These are phyloP conservation scores for peach (Prunus persica) DNA, from an alignment of 306 rosid species.

Conservation along the genomic window DNA sequence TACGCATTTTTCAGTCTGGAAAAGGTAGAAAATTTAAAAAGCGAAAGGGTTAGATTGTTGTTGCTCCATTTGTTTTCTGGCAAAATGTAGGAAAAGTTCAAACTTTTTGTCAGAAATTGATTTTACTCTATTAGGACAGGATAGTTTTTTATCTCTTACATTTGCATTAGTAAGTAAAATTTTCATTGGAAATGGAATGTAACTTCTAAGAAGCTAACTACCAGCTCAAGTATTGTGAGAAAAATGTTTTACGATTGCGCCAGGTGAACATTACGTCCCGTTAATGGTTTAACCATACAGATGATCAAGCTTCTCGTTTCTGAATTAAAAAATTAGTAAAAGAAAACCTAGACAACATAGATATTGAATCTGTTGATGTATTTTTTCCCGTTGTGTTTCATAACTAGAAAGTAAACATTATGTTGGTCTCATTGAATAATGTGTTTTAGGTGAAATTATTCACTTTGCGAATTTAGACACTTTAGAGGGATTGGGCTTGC, in stretches of 20 bases:
- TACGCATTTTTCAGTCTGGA: background rate
- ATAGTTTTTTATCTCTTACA: background rate
- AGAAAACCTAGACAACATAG: background rate
- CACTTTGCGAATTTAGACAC: background rate
- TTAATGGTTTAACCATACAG: background rate
- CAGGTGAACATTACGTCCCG: background rate
- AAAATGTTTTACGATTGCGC: background rate
- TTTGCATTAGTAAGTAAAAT: background rate
- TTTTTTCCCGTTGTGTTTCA: background rate
- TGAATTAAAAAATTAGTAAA: background rate
- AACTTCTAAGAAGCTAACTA: background rate
- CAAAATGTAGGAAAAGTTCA: slow-evolving; percentile 11
- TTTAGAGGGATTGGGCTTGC: background rate
- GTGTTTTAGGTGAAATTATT: background rate
- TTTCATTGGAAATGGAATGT: background rate
- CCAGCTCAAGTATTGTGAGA: background rate
- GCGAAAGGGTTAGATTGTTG: background rate
- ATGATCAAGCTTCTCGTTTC: background rate
- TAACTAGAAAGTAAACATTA: background rate
- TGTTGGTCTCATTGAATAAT: background rate
- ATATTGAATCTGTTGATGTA: background rate
- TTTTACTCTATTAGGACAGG: background rate
- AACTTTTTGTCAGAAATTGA: background rate
- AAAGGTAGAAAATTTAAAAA: background rate
- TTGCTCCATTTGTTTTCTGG: background rate